A percentile compares a stretch with the other conserved stretches of the same genome.
phyloP scores from a whole-genome alignment of 345 rosid genomes.

The Sisymbrium irio region DNA sequence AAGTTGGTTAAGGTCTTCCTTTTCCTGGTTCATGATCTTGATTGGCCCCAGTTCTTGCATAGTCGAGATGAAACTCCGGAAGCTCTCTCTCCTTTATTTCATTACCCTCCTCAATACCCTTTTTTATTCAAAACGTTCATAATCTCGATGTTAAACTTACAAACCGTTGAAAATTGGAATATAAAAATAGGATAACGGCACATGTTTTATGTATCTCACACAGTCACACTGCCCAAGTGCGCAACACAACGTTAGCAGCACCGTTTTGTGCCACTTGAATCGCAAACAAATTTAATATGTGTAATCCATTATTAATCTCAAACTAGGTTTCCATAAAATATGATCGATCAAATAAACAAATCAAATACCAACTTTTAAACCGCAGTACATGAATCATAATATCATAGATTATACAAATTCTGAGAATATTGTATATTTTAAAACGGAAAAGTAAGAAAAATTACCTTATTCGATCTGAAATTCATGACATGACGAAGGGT shows the following conservation, averaged over 20 bases:
- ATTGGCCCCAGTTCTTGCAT: slow-evolving; percentile 40
- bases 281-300: not conserved
- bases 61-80: slow-evolving; percentile 36
- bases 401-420: not conserved
- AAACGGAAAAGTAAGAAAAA: not conserved
- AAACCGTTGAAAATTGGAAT: not conserved
- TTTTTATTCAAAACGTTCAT: not conserved
- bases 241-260: not conserved
- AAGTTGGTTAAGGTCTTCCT: slow-evolving; percentile 35
- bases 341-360: not conserved
- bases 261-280: not conserved
- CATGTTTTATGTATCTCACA: not conserved
- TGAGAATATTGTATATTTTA: not conserved
- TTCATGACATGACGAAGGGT: slow-evolving; percentile 13
- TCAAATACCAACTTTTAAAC: not conserved
- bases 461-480: slow-evolving; percentile 15
- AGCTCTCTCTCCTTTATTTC: slow-evolving; percentile 26
- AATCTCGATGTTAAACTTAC: not conserved
- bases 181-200: not conserved
- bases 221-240: too few relatives aligned
- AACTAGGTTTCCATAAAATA: not conserved
- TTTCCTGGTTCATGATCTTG: slow-evolving; percentile 41
- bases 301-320: not conserved
- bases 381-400: not conserved
- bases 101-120: not conserved